Percentiles rank a stretch among this genome's conserved stretches.
phyloP scores from a whole-genome alignment of 2,329 filamentous ascomycete species.

The Zopfia rhizophila region DNA sequence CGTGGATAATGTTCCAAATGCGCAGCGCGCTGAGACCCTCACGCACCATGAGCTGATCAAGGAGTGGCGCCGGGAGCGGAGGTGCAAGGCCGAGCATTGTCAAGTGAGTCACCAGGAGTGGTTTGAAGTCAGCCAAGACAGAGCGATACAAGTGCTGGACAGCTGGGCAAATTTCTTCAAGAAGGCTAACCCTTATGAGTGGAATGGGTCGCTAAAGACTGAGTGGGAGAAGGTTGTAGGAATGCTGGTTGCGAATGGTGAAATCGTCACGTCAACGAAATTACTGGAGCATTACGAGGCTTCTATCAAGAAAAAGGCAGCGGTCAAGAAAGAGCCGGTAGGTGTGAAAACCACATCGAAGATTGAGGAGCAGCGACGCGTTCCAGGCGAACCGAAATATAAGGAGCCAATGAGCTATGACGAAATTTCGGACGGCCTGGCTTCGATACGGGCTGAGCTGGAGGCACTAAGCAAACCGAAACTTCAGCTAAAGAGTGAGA shows the following conservation, averaged over 20 bases:
- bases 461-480: background rate
- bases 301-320: too few species aligned
- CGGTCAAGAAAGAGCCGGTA: background rate
- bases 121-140: conserved; percentile 17
- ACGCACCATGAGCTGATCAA: conserved; percentile 22
- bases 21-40: conserved; percentile 22
- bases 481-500: background rate
- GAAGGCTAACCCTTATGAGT: background rate
- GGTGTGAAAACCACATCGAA: background rate
- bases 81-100: conserved; percentile 4
- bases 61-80: conserved; percentile 17
- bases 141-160: conserved; percentile 10
- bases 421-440: background rate
- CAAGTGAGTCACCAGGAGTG: conserved; percentile 12
- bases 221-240: background rate
- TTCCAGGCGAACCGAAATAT: background rate
- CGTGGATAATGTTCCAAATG: conserved; percentile 9
- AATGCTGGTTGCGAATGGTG: background rate
- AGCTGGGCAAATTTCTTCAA: conserved; percentile 14
- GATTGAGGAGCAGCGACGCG: background rate
- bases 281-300: too few species aligned
- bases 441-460: background rate
- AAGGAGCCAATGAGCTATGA: background rate
- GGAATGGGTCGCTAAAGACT: background rate
- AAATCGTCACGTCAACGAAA: too few species aligned